These are phyloP conservation scores for Fusarium torulosum DNA, from an alignment of 2,329 filamentous ascomycete species.

Conservation along the genomic window DNA sequence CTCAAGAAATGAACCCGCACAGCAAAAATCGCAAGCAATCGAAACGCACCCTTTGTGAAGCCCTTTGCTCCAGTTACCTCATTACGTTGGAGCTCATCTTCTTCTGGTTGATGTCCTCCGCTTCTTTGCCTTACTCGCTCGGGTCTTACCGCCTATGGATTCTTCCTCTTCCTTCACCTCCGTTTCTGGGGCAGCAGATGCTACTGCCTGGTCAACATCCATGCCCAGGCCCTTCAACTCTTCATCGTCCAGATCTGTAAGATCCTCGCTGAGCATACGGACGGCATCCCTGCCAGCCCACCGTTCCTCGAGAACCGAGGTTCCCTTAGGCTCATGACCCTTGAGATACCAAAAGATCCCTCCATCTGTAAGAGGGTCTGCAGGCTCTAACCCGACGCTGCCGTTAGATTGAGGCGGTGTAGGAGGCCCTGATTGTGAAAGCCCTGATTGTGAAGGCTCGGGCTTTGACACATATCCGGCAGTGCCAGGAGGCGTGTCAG, in stretches of 20 bases:
- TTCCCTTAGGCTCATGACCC: slow-evolving; percentile 82
- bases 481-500: slow-evolving; percentile 62
- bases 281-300: slow-evolving; percentile 74
- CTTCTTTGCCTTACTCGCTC: slow-evolving; percentile 50
- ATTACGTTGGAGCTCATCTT: slow-evolving; percentile 44
- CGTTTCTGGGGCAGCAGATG: slow-evolving; percentile 47
- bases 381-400: slow-evolving; percentile 63
- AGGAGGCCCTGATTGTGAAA: slow-evolving; percentile 62
- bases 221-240: slow-evolving; percentile 79
- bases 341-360: slow-evolving; percentile 91
- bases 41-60: slow-evolving; percentile 27
- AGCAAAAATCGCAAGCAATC: slow-evolving; percentile 17
- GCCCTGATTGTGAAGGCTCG: slow-evolving; percentile 41
- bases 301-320: slow-evolving; percentile 80
- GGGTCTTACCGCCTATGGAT: slow-evolving; percentile 45
- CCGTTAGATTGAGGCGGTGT: slow-evolving; percentile 77
- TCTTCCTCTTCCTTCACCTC: slow-evolving; percentile 42
- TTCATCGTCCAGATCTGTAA: slow-evolving; percentile 93
- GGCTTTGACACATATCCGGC: slow-evolving; percentile 59
- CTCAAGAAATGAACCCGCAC: slow-evolving; percentile 28
- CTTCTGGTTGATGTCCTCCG: slow-evolving; percentile 54
- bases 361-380: slow-evolving; percentile 73
- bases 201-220: slow-evolving; percentile 62
- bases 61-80: slow-evolving; percentile 3
- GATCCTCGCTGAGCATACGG: slow-evolving; percentile 80